Conservation (phyloP, 306 rosid genomes). For the Sesbania bispinosa region DNA sequence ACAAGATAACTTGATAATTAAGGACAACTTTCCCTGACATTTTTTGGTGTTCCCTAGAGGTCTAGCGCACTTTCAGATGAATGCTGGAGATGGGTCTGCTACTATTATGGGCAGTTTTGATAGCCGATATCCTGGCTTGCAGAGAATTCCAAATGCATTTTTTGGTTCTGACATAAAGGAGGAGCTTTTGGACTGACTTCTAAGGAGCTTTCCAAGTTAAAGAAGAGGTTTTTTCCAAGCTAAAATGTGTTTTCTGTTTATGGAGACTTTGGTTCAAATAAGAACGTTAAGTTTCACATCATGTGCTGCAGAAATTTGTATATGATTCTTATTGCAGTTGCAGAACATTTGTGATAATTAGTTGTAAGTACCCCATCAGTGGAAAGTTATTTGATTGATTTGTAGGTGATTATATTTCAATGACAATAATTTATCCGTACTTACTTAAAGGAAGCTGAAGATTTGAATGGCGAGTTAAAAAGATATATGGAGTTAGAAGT, state of each 20-base stretch:
- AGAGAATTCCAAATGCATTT: constrained; percentile 60
- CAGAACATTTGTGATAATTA: not conserved
- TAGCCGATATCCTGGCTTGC: constrained; percentile 86
- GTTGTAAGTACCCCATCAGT: not conserved
- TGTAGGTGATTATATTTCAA: constrained; percentile 7
- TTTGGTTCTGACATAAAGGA: constrained; percentile 80
- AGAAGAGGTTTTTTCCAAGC: constrained; percentile 47
- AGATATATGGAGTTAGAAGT: not conserved
- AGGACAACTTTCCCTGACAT: too few species aligned
- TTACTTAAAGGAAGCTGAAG: not conserved
- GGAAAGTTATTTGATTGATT: constrained; percentile 22
- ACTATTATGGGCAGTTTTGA: constrained; percentile 74
- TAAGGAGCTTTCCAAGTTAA: constrained; percentile 58
- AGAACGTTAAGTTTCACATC: not conserved
- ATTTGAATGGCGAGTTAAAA: not conserved
- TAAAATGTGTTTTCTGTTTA: constrained; percentile 19
- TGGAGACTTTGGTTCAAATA: not conserved
- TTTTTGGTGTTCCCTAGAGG: constrained; percentile 94
- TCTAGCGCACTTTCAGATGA: constrained; percentile 84
- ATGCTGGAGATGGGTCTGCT: constrained; percentile 79
- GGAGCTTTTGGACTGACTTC: constrained; percentile 71
- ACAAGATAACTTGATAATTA: too few species aligned
- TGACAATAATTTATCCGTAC: not conserved
- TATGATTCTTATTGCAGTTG: constrained; percentile 15
- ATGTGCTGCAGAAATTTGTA: not conserved